A percentile compares a stretch with the other conserved stretches of the same genome.
phyloP scores from a whole-genome alignment of 2,329 filamentous ascomycete species.

The Cercospora sp. region DNA sequence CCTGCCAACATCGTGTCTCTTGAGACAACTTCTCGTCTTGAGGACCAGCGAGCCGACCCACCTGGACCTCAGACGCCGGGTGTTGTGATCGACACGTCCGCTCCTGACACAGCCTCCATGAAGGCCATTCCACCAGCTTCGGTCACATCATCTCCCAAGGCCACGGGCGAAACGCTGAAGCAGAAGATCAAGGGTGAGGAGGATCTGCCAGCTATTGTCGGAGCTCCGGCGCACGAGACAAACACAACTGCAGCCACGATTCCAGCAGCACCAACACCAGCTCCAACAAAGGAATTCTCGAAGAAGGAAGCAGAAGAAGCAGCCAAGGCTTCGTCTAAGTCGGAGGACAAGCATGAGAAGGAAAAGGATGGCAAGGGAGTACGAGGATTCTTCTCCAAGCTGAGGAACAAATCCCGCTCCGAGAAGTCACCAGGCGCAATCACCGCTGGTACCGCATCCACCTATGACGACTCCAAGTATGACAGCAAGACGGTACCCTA shows the following conservation, averaged over 20 bases:
- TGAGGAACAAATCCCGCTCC: slow-evolving; percentile 28
- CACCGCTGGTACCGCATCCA: slow-evolving; percentile 12
- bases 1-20: slow-evolving; percentile 10
- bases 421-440: slow-evolving; percentile 24
- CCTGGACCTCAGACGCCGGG: slow-evolving; percentile 17
- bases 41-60: slow-evolving; percentile 20
- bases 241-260: not conserved
- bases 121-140: slow-evolving; percentile 17
- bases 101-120: slow-evolving; percentile 18
- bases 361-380: slow-evolving; percentile 30
- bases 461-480: slow-evolving; percentile 10
- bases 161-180: not conserved
- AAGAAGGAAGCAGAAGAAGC: slow-evolving; percentile 13
- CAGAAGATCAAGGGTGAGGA: slow-evolving; percentile 6
- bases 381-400: slow-evolving; percentile 35
- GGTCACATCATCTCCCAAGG: slow-evolving; percentile 8
- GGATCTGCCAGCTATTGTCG: slow-evolving; percentile 6
- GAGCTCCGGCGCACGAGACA: not conserved
- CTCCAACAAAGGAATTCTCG: slow-evolving; percentile 9
- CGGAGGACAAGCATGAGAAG: slow-evolving; percentile 7
- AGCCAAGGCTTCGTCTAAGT: slow-evolving; percentile 6
- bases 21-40: slow-evolving; percentile 15
- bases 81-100: slow-evolving; percentile 16
- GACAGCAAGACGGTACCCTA: slow-evolving; percentile 19
- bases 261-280: slow-evolving; percentile 4